These are phyloP conservation scores for Hymenoscyphus albidus DNA, from an alignment of 2,329 filamentous ascomycete genomes.

Conservation along the genomic window DNA sequence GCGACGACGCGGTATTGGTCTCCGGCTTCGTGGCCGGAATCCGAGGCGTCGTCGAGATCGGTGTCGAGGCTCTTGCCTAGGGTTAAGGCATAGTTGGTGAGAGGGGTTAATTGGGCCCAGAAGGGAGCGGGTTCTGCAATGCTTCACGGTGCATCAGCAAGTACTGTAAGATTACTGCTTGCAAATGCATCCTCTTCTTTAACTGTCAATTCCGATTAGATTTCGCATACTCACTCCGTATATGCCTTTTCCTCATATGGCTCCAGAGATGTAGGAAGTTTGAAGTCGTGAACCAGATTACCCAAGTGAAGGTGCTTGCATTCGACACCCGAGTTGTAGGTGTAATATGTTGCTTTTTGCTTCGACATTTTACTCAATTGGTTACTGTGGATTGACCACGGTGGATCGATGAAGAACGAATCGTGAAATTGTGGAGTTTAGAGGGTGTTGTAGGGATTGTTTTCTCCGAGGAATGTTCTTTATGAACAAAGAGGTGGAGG, in stretches of 20 bases:
- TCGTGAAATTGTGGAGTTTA: background rate
- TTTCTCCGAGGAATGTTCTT: background rate
- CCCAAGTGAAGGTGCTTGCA: constrained; percentile 25
- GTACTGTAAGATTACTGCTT: background rate
- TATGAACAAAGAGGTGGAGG: background rate
- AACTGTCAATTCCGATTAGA: background rate
- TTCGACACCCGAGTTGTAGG: constrained; percentile 23
- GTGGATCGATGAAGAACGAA: background rate
- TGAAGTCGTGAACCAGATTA: constrained; percentile 26
- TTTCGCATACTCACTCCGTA: constrained; percentile 20
- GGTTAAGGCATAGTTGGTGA: constrained; percentile 26
- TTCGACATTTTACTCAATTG: constrained; percentile 5
- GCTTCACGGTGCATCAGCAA: constrained; percentile 8
- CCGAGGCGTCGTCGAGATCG: constrained; percentile 13
- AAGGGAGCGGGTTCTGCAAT: constrained; percentile 18
- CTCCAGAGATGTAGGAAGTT: constrained; percentile 20
- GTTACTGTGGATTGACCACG: background rate
- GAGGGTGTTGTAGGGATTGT: background rate
- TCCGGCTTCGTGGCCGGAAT: constrained; percentile 14
- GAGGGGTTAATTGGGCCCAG: constrained; percentile 18
- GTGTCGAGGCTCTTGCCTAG: constrained; percentile 17
- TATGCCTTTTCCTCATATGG: constrained; percentile 25
- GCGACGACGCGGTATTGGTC: constrained; percentile 24
- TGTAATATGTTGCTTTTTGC: constrained; percentile 20
- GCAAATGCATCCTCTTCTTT: background rate